Evolutionary conservation across 2,329 filamentous ascomycete genomes (phyloP), one percentile per base, ranked within the genome.

Genomic region (Penicillium sp.): DNA sequence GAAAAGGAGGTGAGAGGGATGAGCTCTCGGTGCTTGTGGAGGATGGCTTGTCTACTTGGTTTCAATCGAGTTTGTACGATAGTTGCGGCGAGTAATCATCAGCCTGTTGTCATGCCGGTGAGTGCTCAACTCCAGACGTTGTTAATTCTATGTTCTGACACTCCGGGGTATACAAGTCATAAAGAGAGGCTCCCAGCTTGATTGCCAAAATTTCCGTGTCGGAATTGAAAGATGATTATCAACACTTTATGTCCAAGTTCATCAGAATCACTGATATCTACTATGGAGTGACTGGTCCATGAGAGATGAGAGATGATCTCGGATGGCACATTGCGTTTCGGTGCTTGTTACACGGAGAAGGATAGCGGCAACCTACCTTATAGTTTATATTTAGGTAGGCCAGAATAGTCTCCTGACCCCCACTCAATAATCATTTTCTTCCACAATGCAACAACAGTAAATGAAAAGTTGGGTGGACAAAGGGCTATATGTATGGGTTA

Each of bases 41-140:
- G 6, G 52, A n/a, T 1, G 58, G 58, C 17, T 19, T 56, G 11
- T 46, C 52, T 3, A 29, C n/a, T 29, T 23, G 58, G 58, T 5
- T 46, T 51, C 21, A 56, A 61, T 51, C 58, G 58, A 2, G 52
- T 47, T n/a, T 61, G 52, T 56, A 61, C 58, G 5, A 61, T 61
- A 52, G 52, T 45, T 31, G 58, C 52, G 2, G 30, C 52, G 15
- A 61, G 58, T 46, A 61, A 61, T 26, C 46, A 61, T 41, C 58
- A 61, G 47, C 58, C 52, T 56, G 58, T 61, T 17, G 7, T 61
- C 23, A 61, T 61, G 58, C 58, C 58, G 31, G 58, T 61, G n/a
- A 38, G 58, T 52, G 13, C 5, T 30, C 30, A 17, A 7, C 0
- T 13, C 17, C 26, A 9, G 15, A 29, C 15, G 31, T 17, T 29